phyloP scores from a whole-genome alignment of 768 basidiomycete species.

The Suillus occidentalis region DNA sequence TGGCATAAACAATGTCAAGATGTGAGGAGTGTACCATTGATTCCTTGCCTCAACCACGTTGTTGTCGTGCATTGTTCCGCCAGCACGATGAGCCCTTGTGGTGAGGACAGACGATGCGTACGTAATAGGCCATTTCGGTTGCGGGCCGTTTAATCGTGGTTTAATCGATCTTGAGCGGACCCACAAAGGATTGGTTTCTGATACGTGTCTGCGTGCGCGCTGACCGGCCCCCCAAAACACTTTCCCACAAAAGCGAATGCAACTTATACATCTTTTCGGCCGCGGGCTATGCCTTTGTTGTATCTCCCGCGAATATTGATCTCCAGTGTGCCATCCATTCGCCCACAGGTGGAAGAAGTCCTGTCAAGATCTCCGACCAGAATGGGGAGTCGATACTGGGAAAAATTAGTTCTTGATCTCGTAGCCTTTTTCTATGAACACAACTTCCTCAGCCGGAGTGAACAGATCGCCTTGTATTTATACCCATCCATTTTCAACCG shows the following conservation, averaged over 20 bases:
- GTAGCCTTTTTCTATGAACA: constrained; percentile 40
- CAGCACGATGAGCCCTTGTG: constrained; percentile 32
- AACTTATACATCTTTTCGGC: constrained; percentile 30
- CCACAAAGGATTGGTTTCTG: constrained; percentile 28
- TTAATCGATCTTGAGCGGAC: constrained; percentile 41
- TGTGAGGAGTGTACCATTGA: constrained; percentile 35
- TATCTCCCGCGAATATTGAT: constrained; percentile 39
- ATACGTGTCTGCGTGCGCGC: constrained; percentile 30
- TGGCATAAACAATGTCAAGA: constrained; percentile 31
- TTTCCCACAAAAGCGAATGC: constrained; percentile 32
- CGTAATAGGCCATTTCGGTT: constrained; percentile 39
- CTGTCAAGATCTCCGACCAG: constrained; percentile 38
- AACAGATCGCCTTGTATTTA: constrained; percentile 29
- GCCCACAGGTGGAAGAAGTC: constrained; percentile 30
- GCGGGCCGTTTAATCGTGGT: constrained; percentile 32
- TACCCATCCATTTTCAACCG: constrained; percentile 23
- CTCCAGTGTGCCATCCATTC: constrained; percentile 21
- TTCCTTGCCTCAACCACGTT: constrained; percentile 29
- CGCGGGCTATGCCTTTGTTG: constrained; percentile 32
- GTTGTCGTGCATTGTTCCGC: constrained; percentile 30
- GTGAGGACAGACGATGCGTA: constrained; percentile 28
- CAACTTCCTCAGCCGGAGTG: constrained; percentile 32
- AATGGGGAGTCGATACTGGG: constrained; percentile 35
- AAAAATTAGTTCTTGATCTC: constrained; percentile 39
- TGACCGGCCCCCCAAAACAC: constrained; percentile 22